phyloP scores from a whole-genome alignment of 2,329 filamentous ascomycete species.

The Neoarthrinium moseri region DNA sequence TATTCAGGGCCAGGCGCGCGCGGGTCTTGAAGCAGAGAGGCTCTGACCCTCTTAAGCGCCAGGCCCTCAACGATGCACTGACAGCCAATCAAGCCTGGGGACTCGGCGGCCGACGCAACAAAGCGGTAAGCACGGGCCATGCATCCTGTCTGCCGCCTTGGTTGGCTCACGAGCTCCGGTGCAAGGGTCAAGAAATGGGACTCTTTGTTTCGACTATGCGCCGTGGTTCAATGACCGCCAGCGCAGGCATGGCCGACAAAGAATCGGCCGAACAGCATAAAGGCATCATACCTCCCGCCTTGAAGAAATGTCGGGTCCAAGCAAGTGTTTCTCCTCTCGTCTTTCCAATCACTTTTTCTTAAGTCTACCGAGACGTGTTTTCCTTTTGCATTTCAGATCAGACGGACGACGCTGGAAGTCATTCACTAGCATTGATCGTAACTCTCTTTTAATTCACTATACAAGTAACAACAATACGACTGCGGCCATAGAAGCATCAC shows the following conservation, averaged over 20 bases:
- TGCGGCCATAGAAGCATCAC: background rate
- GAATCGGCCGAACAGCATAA: background rate
- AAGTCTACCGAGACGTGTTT: background rate
- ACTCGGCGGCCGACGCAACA: slow-evolving; percentile 3
- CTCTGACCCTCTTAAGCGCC: background rate
- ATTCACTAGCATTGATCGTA: background rate
- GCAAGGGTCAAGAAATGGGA: slow-evolving; percentile 3
- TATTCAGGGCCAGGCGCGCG: no score
- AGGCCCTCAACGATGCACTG: background rate
- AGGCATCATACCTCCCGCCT: background rate
- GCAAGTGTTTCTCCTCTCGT: background rate
- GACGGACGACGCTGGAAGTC: slow-evolving; percentile 5
- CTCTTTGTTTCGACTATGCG: slow-evolving; percentile 2
- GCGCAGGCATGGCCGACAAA: no score
- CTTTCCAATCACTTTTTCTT: background rate
- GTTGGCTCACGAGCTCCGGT: slow-evolving; percentile 3
- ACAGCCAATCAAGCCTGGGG: slow-evolving; percentile 2
- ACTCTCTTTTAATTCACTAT: background rate
- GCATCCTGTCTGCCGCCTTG: background rate
- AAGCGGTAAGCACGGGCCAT: background rate
- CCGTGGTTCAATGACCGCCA: background rate
- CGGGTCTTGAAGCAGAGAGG: background rate
- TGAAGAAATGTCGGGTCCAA: background rate
- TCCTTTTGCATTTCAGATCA: background rate
- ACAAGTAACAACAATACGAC: background rate